phyloP scores from a whole-genome alignment of 306 rosid genomes.

The Cyclanthera cordifolia region DNA sequence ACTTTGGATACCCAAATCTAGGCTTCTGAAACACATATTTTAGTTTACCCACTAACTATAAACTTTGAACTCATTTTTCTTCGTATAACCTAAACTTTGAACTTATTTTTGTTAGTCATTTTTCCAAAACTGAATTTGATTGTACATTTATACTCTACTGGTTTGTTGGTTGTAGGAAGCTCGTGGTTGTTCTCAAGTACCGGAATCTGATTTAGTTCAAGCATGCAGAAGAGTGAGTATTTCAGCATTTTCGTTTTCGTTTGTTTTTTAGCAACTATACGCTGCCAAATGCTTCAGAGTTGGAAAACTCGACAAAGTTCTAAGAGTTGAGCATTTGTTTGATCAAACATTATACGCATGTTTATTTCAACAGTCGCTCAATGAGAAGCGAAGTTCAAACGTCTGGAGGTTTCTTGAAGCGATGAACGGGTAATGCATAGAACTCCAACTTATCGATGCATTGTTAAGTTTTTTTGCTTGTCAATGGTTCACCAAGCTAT shows the following conservation, averaged over 20 bases:
- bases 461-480: not conserved
- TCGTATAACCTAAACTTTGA: not conserved
- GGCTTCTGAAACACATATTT: not conserved
- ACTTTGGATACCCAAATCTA: too few relatives aligned
- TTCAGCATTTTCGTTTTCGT: not conserved
- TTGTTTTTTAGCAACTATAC: not conserved
- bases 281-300: not conserved
- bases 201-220: conserved; percentile 71
- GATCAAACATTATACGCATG: conserved; percentile 12
- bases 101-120: not conserved
- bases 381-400: conserved; percentile 69
- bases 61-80: not conserved
- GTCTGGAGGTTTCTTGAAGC: conserved; percentile 94
- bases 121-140: conserved; percentile 12
- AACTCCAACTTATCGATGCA: not conserved
- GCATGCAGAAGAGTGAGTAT: conserved; percentile 83
- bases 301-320: conserved; percentile 3
- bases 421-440: conserved; percentile 46
- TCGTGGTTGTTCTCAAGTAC: conserved; percentile 53
- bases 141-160: conserved; percentile 15
- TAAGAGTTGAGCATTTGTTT: not conserved
- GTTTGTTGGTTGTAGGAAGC: conserved; percentile 38
- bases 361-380: conserved; percentile 53
- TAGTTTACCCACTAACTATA: not conserved
- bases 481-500: not conserved